Percentiles rank a stretch among this genome's conserved stretches.
Evolutionary conservation across 768 basidiomycete genomes (phyloP).

Genomic region (Gyrodon lividus): DNA sequence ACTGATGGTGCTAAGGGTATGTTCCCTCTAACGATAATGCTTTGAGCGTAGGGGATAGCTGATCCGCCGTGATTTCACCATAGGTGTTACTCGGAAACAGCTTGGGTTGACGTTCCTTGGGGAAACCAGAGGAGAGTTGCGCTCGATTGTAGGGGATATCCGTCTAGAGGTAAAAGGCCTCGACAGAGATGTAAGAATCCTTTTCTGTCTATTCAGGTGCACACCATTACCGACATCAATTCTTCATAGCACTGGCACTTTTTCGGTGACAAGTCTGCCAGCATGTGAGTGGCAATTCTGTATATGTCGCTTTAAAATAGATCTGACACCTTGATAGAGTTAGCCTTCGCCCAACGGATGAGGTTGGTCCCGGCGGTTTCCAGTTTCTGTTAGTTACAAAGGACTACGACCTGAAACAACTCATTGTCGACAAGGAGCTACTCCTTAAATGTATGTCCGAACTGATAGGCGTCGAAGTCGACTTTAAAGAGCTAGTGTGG

Average conservation of each 20-base stretch:
- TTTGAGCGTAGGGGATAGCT: not conserved
- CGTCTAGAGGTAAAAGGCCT: constrained; percentile 29
- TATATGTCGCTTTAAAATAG: not conserved
- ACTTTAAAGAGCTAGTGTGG: constrained; percentile 29
- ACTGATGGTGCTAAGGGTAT: constrained; percentile 40
- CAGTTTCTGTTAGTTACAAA: constrained; percentile 9
- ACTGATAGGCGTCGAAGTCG: constrained; percentile 28
- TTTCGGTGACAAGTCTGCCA: constrained; percentile 7
- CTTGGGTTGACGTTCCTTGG: constrained; percentile 44
- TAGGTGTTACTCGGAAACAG: constrained; percentile 38
- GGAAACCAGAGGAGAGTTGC: constrained; percentile 31
- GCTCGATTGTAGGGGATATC: constrained; percentile 37
- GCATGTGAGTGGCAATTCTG: not conserved
- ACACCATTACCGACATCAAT: not conserved
- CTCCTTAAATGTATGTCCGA: constrained; percentile 32
- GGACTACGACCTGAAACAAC: constrained; percentile 11
- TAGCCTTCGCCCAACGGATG: constrained; percentile 1
- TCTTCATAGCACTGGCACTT: constrained; percentile 24
- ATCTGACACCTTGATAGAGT: not conserved
- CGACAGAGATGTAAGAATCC: constrained; percentile 21
- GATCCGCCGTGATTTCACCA: not conserved
- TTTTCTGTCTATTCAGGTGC: not conserved
- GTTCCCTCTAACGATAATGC: not conserved
- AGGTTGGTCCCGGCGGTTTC: constrained; percentile 20
- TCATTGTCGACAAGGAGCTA: constrained; percentile 22